Conservation (phyloP, 495 filamentous ascomycete species). For the Astrothelium macrocarpum region DNA sequence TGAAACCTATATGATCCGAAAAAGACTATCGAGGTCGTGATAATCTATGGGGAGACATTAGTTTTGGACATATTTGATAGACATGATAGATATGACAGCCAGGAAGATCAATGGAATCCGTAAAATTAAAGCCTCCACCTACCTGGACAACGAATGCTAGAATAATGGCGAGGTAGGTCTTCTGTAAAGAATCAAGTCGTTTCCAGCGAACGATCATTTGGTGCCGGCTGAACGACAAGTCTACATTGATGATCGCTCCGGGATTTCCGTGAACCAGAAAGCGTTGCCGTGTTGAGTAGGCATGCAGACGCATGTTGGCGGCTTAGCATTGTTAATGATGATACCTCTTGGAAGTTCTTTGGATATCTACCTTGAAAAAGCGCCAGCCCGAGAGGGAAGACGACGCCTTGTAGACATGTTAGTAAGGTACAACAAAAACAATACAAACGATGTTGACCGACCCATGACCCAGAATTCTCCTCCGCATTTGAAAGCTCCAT, state of each 20-base stretch:
- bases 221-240: constrained; percentile 11
- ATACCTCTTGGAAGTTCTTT: background rate
- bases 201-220: background rate
- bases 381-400: constrained; percentile 59
- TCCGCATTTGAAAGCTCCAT: constrained; percentile 48
- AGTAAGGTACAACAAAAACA: background rate
- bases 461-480: constrained; percentile 65
- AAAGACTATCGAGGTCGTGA: constrained; percentile 53
- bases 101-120: background rate
- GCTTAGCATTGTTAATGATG: background rate
- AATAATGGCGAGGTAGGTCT: constrained; percentile 9
- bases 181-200: constrained; percentile 5
- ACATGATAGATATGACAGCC: background rate
- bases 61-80: no score
- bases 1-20: constrained; percentile 59
- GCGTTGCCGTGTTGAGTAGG: constrained; percentile 4
- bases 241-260: constrained; percentile 17
- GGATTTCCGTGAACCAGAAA: background rate
- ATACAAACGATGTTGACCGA: background rate
- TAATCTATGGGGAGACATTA: constrained; percentile 32
- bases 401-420: constrained; percentile 32
- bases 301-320: constrained; percentile 9
- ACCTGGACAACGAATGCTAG: constrained; percentile 20
- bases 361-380: constrained; percentile 47
- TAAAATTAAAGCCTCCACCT: constrained; percentile 3